Evolutionary conservation across 768 basidiomycete genomes (phyloP).

Genomic region (Cystobasidium onofrii): DNA sequence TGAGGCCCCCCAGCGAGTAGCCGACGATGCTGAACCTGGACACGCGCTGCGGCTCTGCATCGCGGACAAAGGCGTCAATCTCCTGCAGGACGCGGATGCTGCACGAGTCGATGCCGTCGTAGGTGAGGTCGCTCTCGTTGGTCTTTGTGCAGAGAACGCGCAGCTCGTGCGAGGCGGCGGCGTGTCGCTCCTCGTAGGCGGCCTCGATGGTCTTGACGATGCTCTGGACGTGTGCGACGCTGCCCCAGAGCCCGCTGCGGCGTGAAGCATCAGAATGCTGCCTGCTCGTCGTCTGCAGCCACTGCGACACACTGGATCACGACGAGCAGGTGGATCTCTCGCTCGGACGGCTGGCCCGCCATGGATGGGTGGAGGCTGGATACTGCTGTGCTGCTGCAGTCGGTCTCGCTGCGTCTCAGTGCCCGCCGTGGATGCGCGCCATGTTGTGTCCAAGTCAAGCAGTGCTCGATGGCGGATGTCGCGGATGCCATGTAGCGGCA

Average conservation of each 20-base stretch:
- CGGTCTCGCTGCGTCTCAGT: too few relatives aligned
- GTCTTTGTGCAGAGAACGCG: not conserved
- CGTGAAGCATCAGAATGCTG: too few relatives aligned
- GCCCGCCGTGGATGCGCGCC: too few relatives aligned
- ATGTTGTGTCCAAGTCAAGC: too few relatives aligned
- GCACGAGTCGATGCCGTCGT: not conserved
- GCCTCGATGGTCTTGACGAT: not conserved
- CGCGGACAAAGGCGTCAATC: not conserved
- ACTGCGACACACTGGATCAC: not conserved
- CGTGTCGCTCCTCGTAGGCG: not conserved
- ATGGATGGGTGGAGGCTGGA: not conserved
- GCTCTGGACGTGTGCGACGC: slow-evolving; percentile 16
- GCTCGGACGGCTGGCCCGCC: not conserved
- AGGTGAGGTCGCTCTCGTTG: slow-evolving; percentile 12
- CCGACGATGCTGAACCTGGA: slow-evolving; percentile 58
- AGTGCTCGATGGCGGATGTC: too few relatives aligned
- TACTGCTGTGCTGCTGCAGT: too few relatives aligned
- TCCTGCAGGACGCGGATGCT: not conserved
- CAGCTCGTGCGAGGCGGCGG: not conserved
- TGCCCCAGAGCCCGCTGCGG: slow-evolving; percentile 11
- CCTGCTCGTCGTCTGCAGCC: too few relatives aligned
- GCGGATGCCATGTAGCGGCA: too few relatives aligned
- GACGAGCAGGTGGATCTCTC: slow-evolving; percentile 19
- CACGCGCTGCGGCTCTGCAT: not conserved
- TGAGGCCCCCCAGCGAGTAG: slow-evolving; percentile 71